Conservation (phyloP, 495 filamentous ascomycete genomes). For the Annulohypoxylon stygium region DNA sequence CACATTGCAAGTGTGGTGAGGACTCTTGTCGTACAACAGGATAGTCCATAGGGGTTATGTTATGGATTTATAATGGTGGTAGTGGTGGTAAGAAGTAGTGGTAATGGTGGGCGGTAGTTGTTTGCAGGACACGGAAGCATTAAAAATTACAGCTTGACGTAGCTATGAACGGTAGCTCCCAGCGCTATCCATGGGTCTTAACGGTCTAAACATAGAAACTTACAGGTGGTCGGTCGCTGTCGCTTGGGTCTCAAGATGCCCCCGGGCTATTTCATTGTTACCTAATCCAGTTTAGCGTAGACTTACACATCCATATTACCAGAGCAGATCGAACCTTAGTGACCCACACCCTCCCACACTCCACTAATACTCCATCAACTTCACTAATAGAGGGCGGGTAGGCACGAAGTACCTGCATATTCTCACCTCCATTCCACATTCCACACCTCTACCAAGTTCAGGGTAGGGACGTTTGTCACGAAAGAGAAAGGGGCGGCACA, state of each 20-base stretch:
- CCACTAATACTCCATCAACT: not conserved
- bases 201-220: conserved; percentile 20
- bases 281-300: conserved; percentile 19
- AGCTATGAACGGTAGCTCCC: not conserved
- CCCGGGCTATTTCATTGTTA: not conserved
- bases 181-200: not conserved
- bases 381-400: not conserved
- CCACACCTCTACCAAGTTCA: not conserved
- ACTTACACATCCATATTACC: not conserved
- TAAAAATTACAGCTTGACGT: conserved; percentile 1
- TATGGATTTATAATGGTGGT: not conserved
- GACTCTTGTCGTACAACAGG: conserved; percentile 32
- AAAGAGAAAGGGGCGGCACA: conserved; percentile 2
- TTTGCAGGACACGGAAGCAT: not conserved
- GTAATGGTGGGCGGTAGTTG: not conserved
- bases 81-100: not conserved
- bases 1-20: conserved; percentile 46
- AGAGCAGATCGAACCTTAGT: not conserved
- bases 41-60: conserved; percentile 40
- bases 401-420: conserved; percentile 4
- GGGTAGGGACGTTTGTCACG: not conserved
- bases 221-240: conserved; percentile 12
- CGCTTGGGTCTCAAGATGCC: not conserved
- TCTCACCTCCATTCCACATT: conserved; percentile 9
- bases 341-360: not conserved